Conservation (phyloP, 2,329 filamentous ascomycete genomes). For the Ceratocystis cubensis region DNA sequence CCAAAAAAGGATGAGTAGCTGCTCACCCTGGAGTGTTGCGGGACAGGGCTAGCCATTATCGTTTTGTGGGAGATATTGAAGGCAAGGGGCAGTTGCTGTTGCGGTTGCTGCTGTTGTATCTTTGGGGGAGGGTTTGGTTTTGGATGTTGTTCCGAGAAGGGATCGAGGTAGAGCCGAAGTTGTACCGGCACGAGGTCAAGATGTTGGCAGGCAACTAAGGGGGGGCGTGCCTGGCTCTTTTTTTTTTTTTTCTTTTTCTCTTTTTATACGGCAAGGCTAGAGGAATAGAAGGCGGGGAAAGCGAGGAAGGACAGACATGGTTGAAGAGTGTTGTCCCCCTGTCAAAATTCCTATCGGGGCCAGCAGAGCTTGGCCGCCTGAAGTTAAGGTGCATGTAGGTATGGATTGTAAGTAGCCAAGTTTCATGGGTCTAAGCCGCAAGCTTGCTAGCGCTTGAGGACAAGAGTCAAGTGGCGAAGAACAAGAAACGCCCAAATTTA, state of each 20-base stretch:
- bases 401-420: neutral
- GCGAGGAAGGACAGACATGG: too few relatives aligned
- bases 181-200: neutral
- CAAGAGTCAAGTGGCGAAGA: neutral
- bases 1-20: neutral
- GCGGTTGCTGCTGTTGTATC: neutral
- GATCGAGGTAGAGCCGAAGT: neutral
- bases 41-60: too few relatives aligned
- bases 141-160: neutral
- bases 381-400: neutral
- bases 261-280: too few relatives aligned
- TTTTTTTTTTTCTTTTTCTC: too few relatives aligned
- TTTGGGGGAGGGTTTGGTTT: neutral
- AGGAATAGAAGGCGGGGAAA: too few relatives aligned
- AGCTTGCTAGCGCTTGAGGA: neutral
- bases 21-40: too few relatives aligned
- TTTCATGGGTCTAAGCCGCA: neutral
- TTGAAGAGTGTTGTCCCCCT: too few relatives aligned
- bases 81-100: neutral
- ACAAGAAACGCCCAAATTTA: neutral
- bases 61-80: neutral
- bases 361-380: too few relatives aligned
- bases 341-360: too few relatives aligned
- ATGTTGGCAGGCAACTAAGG: neutral
- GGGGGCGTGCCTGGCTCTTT: neutral